Base-by-base conservation (phyloP, 371 early-diverging fungal species). In the Mortierella sp. region DNA sequence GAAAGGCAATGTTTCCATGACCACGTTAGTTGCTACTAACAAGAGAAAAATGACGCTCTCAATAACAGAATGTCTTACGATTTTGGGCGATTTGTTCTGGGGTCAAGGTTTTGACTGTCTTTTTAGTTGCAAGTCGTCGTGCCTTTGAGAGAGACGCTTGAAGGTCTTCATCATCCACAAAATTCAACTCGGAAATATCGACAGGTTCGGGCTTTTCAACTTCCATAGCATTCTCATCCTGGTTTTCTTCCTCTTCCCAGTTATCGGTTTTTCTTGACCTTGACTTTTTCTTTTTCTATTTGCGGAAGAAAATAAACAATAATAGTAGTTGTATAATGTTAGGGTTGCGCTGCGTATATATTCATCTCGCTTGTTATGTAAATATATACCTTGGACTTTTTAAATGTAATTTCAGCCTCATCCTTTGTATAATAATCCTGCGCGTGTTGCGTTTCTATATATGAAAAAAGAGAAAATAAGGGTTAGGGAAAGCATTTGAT, bases 111-210 rank as follows among this genome's bases (percentile, higher is more conserved):
- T 87, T 88, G 6, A 84, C 55, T 2, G 76, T 58, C 71, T 92
- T 89, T 57, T 87, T 87, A 9, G 88, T 89, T 0, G 91, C 92
- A 36, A 88, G 68, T 41, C 92, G 86, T 63, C 98, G 90, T 4
- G 96, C 88, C 36, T 90, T 84, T 0, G 96, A 90, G 36, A 98
- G 84, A 2, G 96, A 94, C 47, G 84, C 84, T 69, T 97, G 97
- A 43, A 98, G 84, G 65, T 98, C 98, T 69, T 97, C 97, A 79
- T 98, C 98, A 71, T 98, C 98, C 16, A 97, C 96, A 87, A 94
- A 94, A 74, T 94, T 96, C 41, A 90, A 84, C 61, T 91, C 90
- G 4, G 85, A 85, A 33, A 87, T 80, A 43, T 87, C 85, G 65
- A 80, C 61, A 6, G 65, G 83, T 32, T 66, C 63, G 16, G 64